Evolutionary conservation across 257 asterid genomes (phyloP), one percentile per base, ranked within the genome.

Genomic region (Solanum phureja): DNA sequence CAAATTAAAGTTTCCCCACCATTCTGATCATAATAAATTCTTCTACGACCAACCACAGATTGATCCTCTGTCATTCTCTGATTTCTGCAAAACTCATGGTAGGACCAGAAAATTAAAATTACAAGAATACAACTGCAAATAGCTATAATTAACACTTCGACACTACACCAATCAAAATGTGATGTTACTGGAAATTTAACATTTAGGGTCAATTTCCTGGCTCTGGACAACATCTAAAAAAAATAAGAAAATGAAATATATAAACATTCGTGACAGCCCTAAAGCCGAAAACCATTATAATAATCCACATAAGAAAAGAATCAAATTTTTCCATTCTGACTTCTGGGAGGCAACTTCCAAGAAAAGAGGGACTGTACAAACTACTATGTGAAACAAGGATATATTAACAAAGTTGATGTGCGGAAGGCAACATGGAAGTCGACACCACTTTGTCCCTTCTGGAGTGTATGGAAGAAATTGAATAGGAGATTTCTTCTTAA

Each of bases 31-130:
- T 97, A 97, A 91, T 97, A 97, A 83, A 97, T 97, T 89, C 99
- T 93, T 88, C 99, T 95, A 89, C 99, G 94, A 85, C 99, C 99
- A 37, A 97, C 94, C 64, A 96, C 99, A 11, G 99, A 97, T 91
- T 97, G 99, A 89, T 97, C 99, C 92, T 96, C 99, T 14, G 98
- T 94, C 99, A 97, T 97, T 89, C 99, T 96, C 90, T 95, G 99
- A 88, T 97, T 97, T 94, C 99, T 97, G 92, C 89, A 89, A 58
- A 84, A 83, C 52, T 72, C 83, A 83, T 33, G 7, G 72, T 72
- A 86, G 72, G 84, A 72, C 49, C 44, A 72, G 69, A 86, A 71
- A 81, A 81, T 46, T 18, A 81, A 79, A 49, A 29, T 29, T 46
- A 44, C 27, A 79, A 29, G 40, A 27, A 42, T 16, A 24, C 38